phyloP scores from a whole-genome alignment of 768 basidiomycete genomes.

The Myochromella boudieri region DNA sequence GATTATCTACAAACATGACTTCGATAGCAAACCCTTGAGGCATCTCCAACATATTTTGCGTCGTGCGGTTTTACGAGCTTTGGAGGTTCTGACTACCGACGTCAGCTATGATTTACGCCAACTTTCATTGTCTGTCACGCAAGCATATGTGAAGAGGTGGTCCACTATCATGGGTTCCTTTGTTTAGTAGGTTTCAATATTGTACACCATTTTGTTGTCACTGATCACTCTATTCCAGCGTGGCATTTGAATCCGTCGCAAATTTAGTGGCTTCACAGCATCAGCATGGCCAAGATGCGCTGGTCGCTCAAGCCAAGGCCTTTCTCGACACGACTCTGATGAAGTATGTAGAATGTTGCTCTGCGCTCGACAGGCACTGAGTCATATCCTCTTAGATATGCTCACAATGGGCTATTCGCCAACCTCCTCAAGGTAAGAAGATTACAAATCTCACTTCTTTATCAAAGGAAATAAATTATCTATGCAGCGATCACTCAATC shows the following conservation, averaged over 20 bases:
- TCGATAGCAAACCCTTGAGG: conserved; percentile 51
- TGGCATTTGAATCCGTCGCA: conserved; percentile 51
- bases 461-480: background rate
- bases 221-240: conserved; percentile 29
- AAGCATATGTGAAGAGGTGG: conserved; percentile 64
- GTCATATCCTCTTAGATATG: conserved; percentile 41
- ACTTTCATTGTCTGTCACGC: conserved; percentile 57
- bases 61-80: conserved; percentile 47
- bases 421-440: conserved; percentile 58
- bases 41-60: conserved; percentile 56
- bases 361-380: background rate
- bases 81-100: conserved; percentile 52
- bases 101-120: conserved; percentile 70
- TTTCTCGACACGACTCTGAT: conserved; percentile 55
- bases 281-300: conserved; percentile 53
- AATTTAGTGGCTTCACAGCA: conserved; percentile 47
- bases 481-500: conserved; percentile 42
- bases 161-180: conserved; percentile 50
- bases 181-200: conserved; percentile 42
- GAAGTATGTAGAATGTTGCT: conserved; percentile 29
- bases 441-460: background rate
- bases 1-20: conserved; percentile 73
- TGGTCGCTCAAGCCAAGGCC: conserved; percentile 54
- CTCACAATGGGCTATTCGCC: conserved; percentile 55
- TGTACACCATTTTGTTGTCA: background rate